phyloP scores from a whole-genome alignment of 306 rosid genomes.

The Casuarina equisetifolia region DNA sequence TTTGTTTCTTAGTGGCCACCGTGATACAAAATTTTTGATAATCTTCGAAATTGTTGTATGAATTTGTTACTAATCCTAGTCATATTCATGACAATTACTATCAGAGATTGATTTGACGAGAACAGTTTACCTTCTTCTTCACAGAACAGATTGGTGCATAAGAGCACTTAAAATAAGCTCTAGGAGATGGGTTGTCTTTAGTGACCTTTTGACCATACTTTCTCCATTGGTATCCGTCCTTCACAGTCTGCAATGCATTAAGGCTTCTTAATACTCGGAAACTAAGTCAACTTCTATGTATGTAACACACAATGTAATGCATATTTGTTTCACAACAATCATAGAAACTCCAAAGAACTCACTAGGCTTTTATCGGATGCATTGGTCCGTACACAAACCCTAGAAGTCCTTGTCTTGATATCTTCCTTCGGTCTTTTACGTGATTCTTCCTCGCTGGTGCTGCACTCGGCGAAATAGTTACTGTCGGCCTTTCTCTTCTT shows the following conservation, averaged over 20 bases:
- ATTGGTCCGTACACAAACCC: slow-evolving; percentile 55
- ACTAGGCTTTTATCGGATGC: slow-evolving; percentile 66
- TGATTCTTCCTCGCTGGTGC: slow-evolving; percentile 52
- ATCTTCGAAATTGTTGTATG: no score
- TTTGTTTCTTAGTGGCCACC: no score
- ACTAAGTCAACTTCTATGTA: background rate
- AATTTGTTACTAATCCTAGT: no score
- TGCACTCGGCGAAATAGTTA: slow-evolving; percentile 33
- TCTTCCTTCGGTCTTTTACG: slow-evolving; percentile 41
- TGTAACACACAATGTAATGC: background rate
- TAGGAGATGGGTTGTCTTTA: slow-evolving; percentile 90
- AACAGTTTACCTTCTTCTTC: slow-evolving; percentile 69
- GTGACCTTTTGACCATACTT: slow-evolving; percentile 97
- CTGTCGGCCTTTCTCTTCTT: slow-evolving; percentile 56
- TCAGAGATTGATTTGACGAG: no score
- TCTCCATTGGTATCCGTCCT: slow-evolving; percentile 95
- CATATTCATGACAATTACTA: no score
- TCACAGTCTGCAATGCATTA: slow-evolving; percentile 53
- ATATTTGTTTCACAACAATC: slow-evolving; percentile 5
- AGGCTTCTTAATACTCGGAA: background rate
- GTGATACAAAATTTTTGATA: no score
- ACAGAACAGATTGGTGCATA: slow-evolving; percentile 79
- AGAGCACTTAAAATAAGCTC: slow-evolving; percentile 91
- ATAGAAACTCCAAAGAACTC: slow-evolving; percentile 22
- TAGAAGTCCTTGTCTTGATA: slow-evolving; percentile 48